phyloP scores from a whole-genome alignment of 805 yeast genomes.

The Pichia californica region DNA sequence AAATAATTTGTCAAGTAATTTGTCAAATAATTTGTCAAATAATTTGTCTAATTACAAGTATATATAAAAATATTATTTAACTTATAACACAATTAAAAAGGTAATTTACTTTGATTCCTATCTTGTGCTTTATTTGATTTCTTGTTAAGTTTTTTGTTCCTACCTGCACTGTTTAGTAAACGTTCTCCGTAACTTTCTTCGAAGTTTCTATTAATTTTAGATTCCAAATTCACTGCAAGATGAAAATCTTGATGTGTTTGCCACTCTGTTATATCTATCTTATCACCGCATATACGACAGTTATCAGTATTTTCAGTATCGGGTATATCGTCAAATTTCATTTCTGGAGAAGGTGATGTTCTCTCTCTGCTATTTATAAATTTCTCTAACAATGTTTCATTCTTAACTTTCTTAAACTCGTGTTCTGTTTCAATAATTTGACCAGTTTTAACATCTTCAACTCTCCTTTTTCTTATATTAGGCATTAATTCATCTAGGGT shows the following conservation, averaged over 20 bases:
- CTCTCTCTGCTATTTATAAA: too few relatives aligned
- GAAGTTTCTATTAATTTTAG: slow-evolving; percentile 15
- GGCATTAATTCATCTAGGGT: slow-evolving; percentile 24
- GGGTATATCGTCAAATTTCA: neutral
- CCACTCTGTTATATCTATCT: slow-evolving; percentile 4
- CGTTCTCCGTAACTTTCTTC: slow-evolving; percentile 2
- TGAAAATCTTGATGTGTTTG: slow-evolving; percentile 27
- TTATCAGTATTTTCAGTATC: neutral
- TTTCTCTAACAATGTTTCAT: too few relatives aligned
- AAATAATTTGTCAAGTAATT: too few relatives aligned
- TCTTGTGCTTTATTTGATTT: neutral
- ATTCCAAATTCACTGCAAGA: slow-evolving; percentile 20
- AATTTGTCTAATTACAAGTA: too few relatives aligned
- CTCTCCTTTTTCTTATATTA: slow-evolving; percentile 9
- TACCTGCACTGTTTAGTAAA: neutral
- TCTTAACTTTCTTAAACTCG: too few relatives aligned
- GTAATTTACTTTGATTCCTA: slow-evolving; percentile 9
- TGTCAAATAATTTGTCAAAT: too few relatives aligned
- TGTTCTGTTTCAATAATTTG: too few relatives aligned
- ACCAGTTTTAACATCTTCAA: neutral
- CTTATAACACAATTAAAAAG: too few relatives aligned
- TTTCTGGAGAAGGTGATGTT: neutral
- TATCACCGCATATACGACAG: slow-evolving; percentile 16
- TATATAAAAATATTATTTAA: neutral
- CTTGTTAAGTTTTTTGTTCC: neutral